Base-by-base conservation (phyloP, 1,139 yeast species). In the Candida tropicalis region DNA sequence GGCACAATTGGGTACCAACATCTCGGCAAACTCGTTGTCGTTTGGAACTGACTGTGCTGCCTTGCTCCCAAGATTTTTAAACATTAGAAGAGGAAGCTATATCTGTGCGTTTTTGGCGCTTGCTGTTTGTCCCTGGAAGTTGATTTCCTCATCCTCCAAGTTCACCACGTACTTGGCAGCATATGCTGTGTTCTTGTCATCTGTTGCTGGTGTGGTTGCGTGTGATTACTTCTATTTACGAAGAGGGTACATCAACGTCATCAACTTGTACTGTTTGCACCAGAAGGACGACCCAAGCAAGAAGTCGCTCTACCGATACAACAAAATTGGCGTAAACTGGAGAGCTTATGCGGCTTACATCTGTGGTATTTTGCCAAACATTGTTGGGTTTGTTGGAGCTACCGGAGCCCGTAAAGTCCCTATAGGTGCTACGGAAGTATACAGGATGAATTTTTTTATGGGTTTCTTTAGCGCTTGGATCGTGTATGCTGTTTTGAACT, bases 41-140 rank as follows among this genome's bases (percentile, higher is more conserved):
- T 93, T 95, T 42, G 97, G 97, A 59, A 89, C 96, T 3, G 97
- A 90, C 66, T 80, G 88, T 68, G 80, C 96, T 11, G 95, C 97
- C 1, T 61, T 90, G 51, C 62, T 87, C 39, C 97, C 97, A 29
- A 73, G 84, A 47, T 88, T 73, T 63, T 70, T 90, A 59, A 88
- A 84, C 66, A 89, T 70, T 73, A 46, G 95, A 87, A 81, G 97
- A 54, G 86, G 90, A 41, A 84, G 90, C 3, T 85, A 81, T 57
- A 67, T 90, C 43, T 88, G 96, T 72, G 96, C 96, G 0, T 64
- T 73, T 4, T 68, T 89, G 53, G 95, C 95, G 0, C 77, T 86
- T 51, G 80, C 84, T 46, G 83, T 89, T 51, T 86, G 91, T 59
- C 97, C 97, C 44, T 90, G 97, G 97, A 84, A 88, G 55, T 77